Percentiles rank a stretch among this genome's conserved stretches.
Conservation (phyloP, 1,284 basidiomycete species). For the Xerocomus amazonicus region DNA sequence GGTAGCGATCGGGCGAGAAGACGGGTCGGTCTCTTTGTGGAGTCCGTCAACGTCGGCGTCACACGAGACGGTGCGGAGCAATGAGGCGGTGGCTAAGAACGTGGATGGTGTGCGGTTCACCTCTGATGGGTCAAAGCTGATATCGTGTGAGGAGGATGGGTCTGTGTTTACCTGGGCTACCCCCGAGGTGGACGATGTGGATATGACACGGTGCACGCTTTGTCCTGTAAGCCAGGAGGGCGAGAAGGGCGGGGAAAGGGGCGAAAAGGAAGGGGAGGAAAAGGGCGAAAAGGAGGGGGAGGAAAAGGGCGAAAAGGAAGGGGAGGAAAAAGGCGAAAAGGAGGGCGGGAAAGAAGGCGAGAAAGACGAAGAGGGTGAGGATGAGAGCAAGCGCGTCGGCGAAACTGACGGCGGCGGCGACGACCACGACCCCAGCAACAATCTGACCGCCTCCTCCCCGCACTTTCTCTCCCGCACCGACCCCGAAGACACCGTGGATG, state of each 20-base stretch:
- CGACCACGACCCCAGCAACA: not conserved
- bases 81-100: constrained; percentile 4
- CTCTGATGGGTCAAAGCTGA: constrained; percentile 6
- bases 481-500: constrained; percentile 11
- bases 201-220: constrained; percentile 6
- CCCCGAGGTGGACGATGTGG: not conserved
- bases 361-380: not conserved
- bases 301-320: not conserved
- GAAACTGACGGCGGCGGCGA: not conserved
- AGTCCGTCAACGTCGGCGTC: constrained; percentile 16
- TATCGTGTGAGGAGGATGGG: constrained; percentile 11
- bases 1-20: constrained; percentile 18
- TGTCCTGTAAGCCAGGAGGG: not conserved
- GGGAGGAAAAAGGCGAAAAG: not conserved
- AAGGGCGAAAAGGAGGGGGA: too few species aligned
- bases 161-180: constrained; percentile 9
- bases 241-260: not conserved
- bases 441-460: not conserved
- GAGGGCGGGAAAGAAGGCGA: not conserved
- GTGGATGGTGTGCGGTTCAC: constrained; percentile 14
- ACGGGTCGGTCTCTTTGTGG: constrained; percentile 19
- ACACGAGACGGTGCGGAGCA: constrained; percentile 5
- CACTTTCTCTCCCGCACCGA: constrained; percentile 12
- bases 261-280: not conserved
- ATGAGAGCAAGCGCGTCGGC: too few species aligned